Evolutionary conservation across 345 rosid species (phyloP).

Genomic region (Eucalyptus victrix): DNA sequence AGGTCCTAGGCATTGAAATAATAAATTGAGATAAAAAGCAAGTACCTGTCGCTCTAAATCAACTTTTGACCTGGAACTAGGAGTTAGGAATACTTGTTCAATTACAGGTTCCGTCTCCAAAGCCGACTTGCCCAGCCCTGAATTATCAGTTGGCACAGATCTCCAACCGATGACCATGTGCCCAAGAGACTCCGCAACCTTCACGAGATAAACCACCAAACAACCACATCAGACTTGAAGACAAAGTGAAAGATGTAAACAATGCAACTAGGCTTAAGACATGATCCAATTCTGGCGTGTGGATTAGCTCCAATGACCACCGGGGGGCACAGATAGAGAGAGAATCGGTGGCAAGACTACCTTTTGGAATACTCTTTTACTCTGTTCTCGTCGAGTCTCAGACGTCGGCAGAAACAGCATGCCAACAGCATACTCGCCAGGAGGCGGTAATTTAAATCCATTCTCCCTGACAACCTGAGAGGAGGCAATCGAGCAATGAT

Average conservation of each 20-base stretch:
- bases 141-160: slow-evolving; percentile 75
- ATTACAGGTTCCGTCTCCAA: slow-evolving; percentile 84
- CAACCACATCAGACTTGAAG: neutral
- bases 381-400: slow-evolving; percentile 56
- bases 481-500: neutral
- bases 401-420: slow-evolving; percentile 91
- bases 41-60: slow-evolving; percentile 91
- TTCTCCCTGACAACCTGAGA: slow-evolving; percentile 50
- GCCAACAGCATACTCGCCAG: slow-evolving; percentile 88
- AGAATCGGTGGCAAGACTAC: slow-evolving; percentile 9
- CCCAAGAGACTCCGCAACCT: slow-evolving; percentile 98
- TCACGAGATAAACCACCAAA: neutral
- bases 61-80: slow-evolving; percentile 51
- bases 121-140: slow-evolving; percentile 78
- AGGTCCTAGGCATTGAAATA: neutral
- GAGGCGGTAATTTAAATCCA: slow-evolving; percentile 78
- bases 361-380: slow-evolving; percentile 84
- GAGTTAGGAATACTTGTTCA: slow-evolving; percentile 91
- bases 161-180: slow-evolving; percentile 96
- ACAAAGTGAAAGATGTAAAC: neutral
- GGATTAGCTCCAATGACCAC: neutral
- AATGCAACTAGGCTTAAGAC: neutral
- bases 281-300: neutral
- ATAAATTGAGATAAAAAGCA: neutral
- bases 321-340: neutral